Conservation (phyloP, 192 early-diverging fungal genomes). For the Anaeromyces robustus region DNA sequence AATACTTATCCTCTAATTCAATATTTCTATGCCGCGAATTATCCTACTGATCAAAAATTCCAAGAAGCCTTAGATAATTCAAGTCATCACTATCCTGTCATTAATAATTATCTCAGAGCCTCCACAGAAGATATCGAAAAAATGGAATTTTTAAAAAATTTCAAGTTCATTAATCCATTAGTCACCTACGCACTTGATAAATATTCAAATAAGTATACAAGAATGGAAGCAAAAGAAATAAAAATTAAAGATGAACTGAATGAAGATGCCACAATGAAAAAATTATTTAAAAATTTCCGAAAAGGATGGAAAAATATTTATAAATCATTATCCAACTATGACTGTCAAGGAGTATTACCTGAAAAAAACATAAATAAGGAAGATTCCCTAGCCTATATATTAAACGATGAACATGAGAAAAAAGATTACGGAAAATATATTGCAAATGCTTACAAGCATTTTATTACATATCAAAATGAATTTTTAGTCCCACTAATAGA, state of each 20-base stretch:
- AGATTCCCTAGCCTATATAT: neutral
- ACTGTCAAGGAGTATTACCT: neutral
- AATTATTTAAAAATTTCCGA: neutral
- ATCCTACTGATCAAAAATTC: neutral
- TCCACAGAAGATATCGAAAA: neutral
- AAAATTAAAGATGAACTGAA: neutral
- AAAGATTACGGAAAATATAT: neutral
- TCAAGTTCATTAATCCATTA: neutral
- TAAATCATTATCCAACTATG: neutral
- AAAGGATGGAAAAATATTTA: neutral
- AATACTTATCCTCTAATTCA: neutral
- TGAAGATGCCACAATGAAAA: neutral
- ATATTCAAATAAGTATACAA: neutral
- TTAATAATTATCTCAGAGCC: neutral
- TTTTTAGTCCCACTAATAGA: neutral
- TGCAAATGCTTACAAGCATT: neutral
- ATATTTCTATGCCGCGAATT: neutral
- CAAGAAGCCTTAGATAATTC: neutral
- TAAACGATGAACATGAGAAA: neutral
- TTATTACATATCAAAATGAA: neutral
- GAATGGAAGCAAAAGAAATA: neutral
- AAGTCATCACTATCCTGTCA: neutral
- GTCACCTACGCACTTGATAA: neutral
- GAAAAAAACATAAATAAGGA: neutral
- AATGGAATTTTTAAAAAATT: neutral